These are phyloP conservation scores for Pleurotus salmoneostramineus DNA, from an alignment of 768 basidiomycete species.

Conservation along the genomic window DNA sequence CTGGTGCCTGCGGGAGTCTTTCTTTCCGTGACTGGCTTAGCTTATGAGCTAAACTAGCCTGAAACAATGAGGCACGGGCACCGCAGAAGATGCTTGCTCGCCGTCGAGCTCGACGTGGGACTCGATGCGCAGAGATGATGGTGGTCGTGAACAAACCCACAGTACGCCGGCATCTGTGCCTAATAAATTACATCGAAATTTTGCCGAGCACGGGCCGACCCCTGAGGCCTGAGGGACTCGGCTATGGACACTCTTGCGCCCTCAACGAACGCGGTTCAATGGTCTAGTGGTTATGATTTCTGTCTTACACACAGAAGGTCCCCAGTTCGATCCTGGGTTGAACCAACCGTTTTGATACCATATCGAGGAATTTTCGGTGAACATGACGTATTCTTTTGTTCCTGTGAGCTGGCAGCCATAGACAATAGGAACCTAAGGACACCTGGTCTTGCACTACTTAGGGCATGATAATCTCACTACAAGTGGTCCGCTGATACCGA, in stretches of 20 bases:
- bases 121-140: not conserved
- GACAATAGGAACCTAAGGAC: no score
- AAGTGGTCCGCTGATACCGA: no score
- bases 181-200: not conserved
- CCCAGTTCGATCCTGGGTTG: constrained; percentile 38
- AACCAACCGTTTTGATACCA: constrained; percentile 29
- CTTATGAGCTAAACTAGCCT: constrained; percentile 1
- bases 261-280: constrained; percentile 34
- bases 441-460: no score
- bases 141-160: not conserved
- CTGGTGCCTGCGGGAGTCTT: not conserved
- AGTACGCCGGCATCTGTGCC: not conserved
- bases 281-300: constrained; percentile 49
- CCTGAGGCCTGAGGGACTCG: not conserved
- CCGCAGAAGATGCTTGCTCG: not conserved
- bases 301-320: constrained; percentile 35
- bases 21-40: not conserved
- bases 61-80: not conserved
- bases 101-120: not conserved
- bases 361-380: not conserved
- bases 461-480: no score
- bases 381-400: no score
- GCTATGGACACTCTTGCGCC: not conserved
- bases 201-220: not conserved
- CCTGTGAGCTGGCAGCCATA: no score